Evolutionary conservation across 495 filamentous ascomycete genomes (phyloP).

Genomic region (Penicillium salamii): DNA sequence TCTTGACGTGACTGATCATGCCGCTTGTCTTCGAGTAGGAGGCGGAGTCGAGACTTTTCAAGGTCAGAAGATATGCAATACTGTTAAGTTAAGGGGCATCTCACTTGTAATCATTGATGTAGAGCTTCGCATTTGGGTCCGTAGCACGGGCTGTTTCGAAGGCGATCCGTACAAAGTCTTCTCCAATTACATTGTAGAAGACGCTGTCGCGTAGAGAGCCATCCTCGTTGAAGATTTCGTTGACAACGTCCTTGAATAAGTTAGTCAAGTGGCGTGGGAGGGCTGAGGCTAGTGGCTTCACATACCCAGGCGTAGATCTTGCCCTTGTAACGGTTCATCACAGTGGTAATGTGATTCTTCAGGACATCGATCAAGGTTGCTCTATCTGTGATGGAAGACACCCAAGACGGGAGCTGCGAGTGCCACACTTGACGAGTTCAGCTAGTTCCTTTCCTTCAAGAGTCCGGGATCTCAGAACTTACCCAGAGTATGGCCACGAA

Average conservation of each 20-base stretch:
- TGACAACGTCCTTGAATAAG: slow-evolving; percentile 59
- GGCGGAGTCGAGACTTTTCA: slow-evolving; percentile 35
- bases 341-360: slow-evolving; percentile 26
- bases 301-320: slow-evolving; percentile 49
- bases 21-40: slow-evolving; percentile 55
- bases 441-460: background rate
- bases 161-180: slow-evolving; percentile 56
- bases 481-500: slow-evolving; percentile 52
- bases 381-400: slow-evolving; percentile 43
- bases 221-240: slow-evolving; percentile 68
- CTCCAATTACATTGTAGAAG: slow-evolving; percentile 56
- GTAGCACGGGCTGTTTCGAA: slow-evolving; percentile 52
- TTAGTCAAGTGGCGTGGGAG: background rate
- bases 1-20: slow-evolving; percentile 62
- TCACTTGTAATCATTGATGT: slow-evolving; percentile 58
- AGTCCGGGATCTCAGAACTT: background rate
- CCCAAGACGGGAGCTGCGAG: slow-evolving; percentile 53
- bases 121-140: slow-evolving; percentile 60
- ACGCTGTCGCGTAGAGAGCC: slow-evolving; percentile 55
- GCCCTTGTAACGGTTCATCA: slow-evolving; percentile 35
- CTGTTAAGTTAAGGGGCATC: background rate
- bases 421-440: slow-evolving; percentile 43
- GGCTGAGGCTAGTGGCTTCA: background rate
- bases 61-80: background rate
- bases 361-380: slow-evolving; percentile 39